A percentile compares a stretch with the other conserved stretches of the same genome.
Conservation (phyloP, 2,329 filamentous ascomycete species). For the Zopfia rhizophila region DNA sequence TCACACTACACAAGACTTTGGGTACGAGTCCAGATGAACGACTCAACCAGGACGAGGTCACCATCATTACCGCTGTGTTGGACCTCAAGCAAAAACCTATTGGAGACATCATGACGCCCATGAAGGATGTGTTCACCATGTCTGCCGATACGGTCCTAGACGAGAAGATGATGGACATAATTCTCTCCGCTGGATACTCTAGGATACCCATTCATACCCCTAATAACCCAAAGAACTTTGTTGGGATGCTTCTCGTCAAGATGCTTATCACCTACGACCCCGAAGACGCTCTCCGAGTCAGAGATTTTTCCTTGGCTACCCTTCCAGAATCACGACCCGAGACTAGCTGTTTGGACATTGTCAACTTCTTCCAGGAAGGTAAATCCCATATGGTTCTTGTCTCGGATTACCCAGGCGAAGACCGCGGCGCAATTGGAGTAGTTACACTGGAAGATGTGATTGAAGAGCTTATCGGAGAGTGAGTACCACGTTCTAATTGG, state of each 20-base stretch:
- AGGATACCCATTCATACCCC: constrained; percentile 93
- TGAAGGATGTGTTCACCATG: constrained; percentile 97
- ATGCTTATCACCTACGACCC: constrained; percentile 99
- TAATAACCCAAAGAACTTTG: constrained; percentile 85
- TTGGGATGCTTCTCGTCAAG: constrained; percentile 98
- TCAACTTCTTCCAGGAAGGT: constrained; percentile 99
- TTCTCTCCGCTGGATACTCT: constrained; percentile 93
- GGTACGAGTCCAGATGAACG: constrained; percentile 85
- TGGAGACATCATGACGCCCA: constrained; percentile 96
- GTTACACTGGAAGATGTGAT: constrained; percentile 98
- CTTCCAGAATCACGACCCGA: constrained; percentile 94
- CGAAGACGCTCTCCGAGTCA: constrained; percentile 86
- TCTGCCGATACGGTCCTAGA: constrained; percentile 94
- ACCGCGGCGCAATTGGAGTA: constrained; percentile 89
- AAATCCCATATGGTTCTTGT: constrained; percentile 99
- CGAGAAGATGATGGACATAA: constrained; percentile 92
- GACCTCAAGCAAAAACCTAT: constrained; percentile 97
- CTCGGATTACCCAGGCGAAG: constrained; percentile 88
- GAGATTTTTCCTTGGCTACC: constrained; percentile 91
- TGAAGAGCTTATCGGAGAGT: constrained; percentile 98
- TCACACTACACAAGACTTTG: constrained; percentile 91
- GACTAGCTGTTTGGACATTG: constrained; percentile 96
- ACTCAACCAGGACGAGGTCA: constrained; percentile 96
- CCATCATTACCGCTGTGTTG: constrained; percentile 95
- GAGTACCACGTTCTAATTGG: constrained; percentile 53